Base-by-base conservation (phyloP, 2,329 filamentous ascomycete genomes). In the Colletotrichum coccodes region DNA sequence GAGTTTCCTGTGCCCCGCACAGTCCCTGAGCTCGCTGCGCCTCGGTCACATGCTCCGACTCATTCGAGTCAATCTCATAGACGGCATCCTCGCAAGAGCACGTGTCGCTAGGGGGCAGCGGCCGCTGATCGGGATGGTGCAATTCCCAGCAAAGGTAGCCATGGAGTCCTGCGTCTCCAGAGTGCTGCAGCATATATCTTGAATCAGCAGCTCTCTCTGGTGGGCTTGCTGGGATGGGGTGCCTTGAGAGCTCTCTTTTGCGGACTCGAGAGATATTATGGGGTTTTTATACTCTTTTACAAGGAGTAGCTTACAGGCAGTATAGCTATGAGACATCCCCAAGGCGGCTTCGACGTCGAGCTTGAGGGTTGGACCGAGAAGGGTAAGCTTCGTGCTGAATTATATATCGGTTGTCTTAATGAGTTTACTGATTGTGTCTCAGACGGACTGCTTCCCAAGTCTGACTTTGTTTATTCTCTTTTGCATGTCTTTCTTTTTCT, bases 71-170 rank as follows among this genome's bases (percentile, higher is more conserved):
- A 23, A 36, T n/a, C 26, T 44, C 44, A 14, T n/a, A 18, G 0
- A 21, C 44, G n/a, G n/a, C 21, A 12, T 38, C n/a, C 21, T 42
- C 53, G 44, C 64, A 67, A 16, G 14, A 32, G 16, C 64, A 67
- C 3, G 49, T 28, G 8, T 62, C 64, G 23, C n/a, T 57, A 5
- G 16, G 21, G 30, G 23, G 6, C 12, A 9, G 16, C 7, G 64
- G 64, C 8, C 40, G 59, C 18, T 52, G 23, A 28, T 23, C 38
- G 30, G 7, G 12, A 46, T 64, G 60, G 9, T 59, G n/a, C 34
- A 44, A 23, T 5, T 36, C 34, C 60, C 65, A 68, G 28, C 65
- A 60, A 11, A 68, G 53, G 14, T 54, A 68, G 28, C 65, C 65
- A 8, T 64, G 54, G 4, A 21, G 9, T 4, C 53, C 53, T 3